These are phyloP conservation scores for Xylaria intraflava DNA, from an alignment of 495 filamentous ascomycete genomes.

Conservation along the genomic window DNA sequence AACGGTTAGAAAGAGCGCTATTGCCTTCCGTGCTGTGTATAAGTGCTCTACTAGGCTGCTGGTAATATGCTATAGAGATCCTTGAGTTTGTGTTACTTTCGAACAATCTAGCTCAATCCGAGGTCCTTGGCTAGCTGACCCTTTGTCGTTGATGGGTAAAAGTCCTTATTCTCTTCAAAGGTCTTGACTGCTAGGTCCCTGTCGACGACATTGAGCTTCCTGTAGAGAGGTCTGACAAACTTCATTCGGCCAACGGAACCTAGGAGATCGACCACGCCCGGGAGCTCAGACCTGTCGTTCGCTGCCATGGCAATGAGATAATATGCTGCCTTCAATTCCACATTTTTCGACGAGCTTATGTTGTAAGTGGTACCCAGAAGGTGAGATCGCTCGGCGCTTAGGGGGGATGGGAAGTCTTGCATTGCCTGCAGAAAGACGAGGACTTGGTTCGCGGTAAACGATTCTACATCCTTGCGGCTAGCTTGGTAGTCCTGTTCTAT, in stretches of 20 bases:
- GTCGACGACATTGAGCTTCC: constrained; percentile 65
- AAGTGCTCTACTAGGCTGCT: too few species aligned
- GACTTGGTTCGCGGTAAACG: constrained; percentile 75
- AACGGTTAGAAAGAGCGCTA: too few species aligned
- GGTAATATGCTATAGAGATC: neutral
- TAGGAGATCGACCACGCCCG: constrained; percentile 64
- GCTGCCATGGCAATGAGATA: constrained; percentile 71
- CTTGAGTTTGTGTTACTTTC: neutral
- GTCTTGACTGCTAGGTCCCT: constrained; percentile 67
- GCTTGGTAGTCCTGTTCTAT: constrained; percentile 54
- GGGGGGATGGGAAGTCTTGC: constrained; percentile 54
- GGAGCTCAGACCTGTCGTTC: constrained; percentile 56
- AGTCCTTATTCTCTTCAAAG: constrained; percentile 78
- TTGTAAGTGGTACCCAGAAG: constrained; percentile 67
- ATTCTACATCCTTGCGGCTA: constrained; percentile 55
- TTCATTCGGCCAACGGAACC: constrained; percentile 91
- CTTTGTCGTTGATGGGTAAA: constrained; percentile 93
- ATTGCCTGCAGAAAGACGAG: constrained; percentile 83
- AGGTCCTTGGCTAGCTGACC: constrained; percentile 80
- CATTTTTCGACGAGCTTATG: constrained; percentile 63
- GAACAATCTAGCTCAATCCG: constrained; percentile 23
- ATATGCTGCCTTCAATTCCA: constrained; percentile 75
- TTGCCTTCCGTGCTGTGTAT: too few species aligned
- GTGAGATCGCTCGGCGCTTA: constrained; percentile 56
- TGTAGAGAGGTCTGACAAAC: constrained; percentile 81